Percentiles rank a stretch among this genome's conserved stretches.
These are phyloP conservation scores for Platanus orientalis DNA, from an alignment of 164 flowering plant species.

Conservation along the genomic window DNA sequence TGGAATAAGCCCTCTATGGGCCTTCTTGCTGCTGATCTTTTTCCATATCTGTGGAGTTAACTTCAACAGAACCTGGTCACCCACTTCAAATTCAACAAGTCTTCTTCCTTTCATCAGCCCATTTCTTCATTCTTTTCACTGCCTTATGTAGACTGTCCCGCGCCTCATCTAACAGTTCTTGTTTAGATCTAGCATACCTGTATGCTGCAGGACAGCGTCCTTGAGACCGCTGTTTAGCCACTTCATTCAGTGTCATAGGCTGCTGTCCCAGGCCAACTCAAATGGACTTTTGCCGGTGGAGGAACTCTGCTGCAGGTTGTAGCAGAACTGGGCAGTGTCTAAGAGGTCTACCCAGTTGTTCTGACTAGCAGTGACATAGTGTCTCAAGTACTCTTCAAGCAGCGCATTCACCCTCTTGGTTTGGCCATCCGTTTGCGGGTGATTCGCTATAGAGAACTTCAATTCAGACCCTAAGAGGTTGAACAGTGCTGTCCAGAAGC, in stretches of 20 bases:
- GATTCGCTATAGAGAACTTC: too few relatives aligned
- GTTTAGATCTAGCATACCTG: not conserved
- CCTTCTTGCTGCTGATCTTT: not conserved
- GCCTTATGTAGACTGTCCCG: conserved; percentile 1
- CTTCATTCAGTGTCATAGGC: not conserved
- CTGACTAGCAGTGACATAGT: too few relatives aligned
- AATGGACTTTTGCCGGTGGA: conserved; percentile 8
- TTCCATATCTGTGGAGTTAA: conserved; percentile 15
- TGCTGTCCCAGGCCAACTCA: conserved; percentile 5
- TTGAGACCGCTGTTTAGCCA: not conserved
- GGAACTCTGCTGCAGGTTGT: conserved; percentile 5
- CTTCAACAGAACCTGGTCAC: too few relatives aligned
- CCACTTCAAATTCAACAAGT: too few relatives aligned
- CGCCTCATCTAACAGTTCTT: not conserved
- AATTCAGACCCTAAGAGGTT: not conserved
- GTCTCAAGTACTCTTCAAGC: too few relatives aligned
- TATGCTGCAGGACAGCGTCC: conserved; percentile 2
- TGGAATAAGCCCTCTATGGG: conserved; percentile 3
- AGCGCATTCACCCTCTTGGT: too few relatives aligned
- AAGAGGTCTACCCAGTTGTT: too few relatives aligned
- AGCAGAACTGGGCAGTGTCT: too few relatives aligned
- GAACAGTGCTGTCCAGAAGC: conserved; percentile 6
- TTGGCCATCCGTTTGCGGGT: too few relatives aligned
- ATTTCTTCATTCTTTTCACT: too few relatives aligned
- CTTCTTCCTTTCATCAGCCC: too few relatives aligned